Conservation (phyloP, 1,284 basidiomycete genomes). For the Pseudozyma flocculosa region DNA sequence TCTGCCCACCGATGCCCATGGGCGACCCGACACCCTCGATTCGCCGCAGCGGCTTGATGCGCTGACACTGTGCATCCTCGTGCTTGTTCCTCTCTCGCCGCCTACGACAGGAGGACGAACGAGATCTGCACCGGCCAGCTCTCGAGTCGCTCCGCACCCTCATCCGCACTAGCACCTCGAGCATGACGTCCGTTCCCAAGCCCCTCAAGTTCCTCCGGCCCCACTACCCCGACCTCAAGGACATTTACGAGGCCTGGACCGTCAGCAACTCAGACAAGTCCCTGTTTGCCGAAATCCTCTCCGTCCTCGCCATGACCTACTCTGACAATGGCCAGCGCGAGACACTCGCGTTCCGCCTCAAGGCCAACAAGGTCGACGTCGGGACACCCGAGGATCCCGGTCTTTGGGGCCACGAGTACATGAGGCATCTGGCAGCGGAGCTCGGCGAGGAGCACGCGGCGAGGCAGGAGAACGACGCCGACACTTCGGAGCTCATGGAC, state of each 20-base stretch:
- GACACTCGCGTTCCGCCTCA: slow-evolving; percentile 66
- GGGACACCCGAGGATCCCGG: slow-evolving; percentile 69
- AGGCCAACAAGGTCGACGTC: slow-evolving; percentile 33
- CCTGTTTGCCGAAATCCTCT: slow-evolving; percentile 95
- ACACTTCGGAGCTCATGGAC: slow-evolving; percentile 59
- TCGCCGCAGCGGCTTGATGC: too few species aligned
- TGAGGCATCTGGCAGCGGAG: slow-evolving; percentile 93
- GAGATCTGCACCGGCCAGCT: slow-evolving; percentile 80
- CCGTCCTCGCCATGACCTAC: slow-evolving; percentile 99
- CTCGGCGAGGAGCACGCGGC: slow-evolving; percentile 85
- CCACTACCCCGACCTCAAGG: slow-evolving; percentile 78
- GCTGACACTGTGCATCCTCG: too few species aligned
- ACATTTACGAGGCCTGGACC: slow-evolving; percentile 48
- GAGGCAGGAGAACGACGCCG: slow-evolving; percentile 37
- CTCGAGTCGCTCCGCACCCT: slow-evolving; percentile 90
- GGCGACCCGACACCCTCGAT: too few species aligned
- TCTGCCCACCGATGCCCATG: too few species aligned
- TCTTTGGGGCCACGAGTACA: slow-evolving; percentile 98
- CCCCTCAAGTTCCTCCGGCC: slow-evolving; percentile 97
- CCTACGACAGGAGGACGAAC: slow-evolving; percentile 69
- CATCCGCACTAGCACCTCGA: slow-evolving; percentile 94
- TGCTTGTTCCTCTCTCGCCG: too few species aligned
- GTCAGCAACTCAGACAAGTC: slow-evolving; percentile 64
- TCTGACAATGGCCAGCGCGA: slow-evolving; percentile 93
- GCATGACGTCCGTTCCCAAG: slow-evolving; percentile 99